Base-by-base conservation (phyloP, 768 basidiomycete genomes). In the Coprinopsis cinerea region DNA sequence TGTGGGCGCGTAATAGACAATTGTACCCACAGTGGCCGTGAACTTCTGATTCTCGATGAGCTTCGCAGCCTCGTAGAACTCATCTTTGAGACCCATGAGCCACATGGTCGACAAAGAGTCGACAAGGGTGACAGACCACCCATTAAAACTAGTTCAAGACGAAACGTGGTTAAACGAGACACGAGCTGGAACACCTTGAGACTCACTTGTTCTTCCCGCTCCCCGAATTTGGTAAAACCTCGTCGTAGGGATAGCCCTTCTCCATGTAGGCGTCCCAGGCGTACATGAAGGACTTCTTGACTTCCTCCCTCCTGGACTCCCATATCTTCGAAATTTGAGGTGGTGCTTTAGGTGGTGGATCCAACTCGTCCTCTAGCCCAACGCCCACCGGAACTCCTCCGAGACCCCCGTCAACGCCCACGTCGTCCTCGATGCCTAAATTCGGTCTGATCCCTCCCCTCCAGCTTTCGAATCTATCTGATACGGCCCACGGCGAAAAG, bases 41-140 rank as follows among this genome's bases (percentile, higher is more conserved):
- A 82, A 82, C 15, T 69, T 69, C 41, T 68, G 64, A n/a, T 70
- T 65, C 11, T 69, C 67, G 18, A 83, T 67, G 30, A 71, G 67
- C 7, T 73, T 68, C 2, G 88, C 60, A 1, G 82, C 81, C 1
- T 77, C 68, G 30, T 74, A 61, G 57, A 88, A 91, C 55, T 91
- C 80, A 0, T 81, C 73, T 22, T 77, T 66, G n/a, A 92, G 68
- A 4, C 77, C 88, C 81, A 92, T 83, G 36, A 93, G 74, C 69
- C 83, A 79, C 72, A 94, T 80, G 1, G 88, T 87, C 58, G 90
- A 88, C 32, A 93, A 70, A 0, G 85, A 78, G 56, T 93, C 92
- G 44, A 89, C 71, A 39, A 91, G 65, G 3, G 84, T 81, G 11
- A 86, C 72, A 10, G 53, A 72, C 79, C 85, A 73, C n/a, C 68